phyloP scores from a whole-genome alignment of 305 asterid genomes.

The Euphrasia arctica region DNA sequence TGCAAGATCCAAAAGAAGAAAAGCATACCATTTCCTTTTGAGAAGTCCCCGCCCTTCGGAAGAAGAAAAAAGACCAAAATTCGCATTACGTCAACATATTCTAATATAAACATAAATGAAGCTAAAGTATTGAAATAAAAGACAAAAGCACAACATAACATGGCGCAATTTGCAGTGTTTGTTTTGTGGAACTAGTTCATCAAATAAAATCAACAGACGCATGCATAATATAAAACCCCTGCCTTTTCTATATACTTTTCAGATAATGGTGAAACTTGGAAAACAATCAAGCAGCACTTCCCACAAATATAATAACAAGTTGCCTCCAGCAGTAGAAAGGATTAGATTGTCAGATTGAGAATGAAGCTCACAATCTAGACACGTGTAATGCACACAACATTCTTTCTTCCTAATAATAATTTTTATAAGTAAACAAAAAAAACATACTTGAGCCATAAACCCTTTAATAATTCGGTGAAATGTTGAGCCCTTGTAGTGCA shows the following conservation, averaged over 20 bases:
- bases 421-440: slow-evolving; percentile 15
- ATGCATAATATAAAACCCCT: neutral
- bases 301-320: slow-evolving; percentile 4
- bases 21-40: slow-evolving; percentile 93
- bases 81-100: slow-evolving; percentile 25
- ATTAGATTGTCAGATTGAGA: too few relatives aligned
- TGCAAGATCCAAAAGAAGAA: slow-evolving; percentile 62
- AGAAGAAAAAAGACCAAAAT: slow-evolving; percentile 25
- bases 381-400: slow-evolving; percentile 2
- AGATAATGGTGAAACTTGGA: slow-evolving; percentile 10
- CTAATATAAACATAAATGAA: slow-evolving; percentile 2
- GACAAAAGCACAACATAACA: neutral
- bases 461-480: slow-evolving; percentile 95
- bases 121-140: slow-evolving; percentile 14
- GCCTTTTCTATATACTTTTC: slow-evolving; percentile 6
- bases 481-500: slow-evolving; percentile 83
- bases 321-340: too few relatives aligned
- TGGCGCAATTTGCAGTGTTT: neutral
- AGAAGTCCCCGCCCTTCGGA: slow-evolving; percentile 94
- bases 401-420: slow-evolving; percentile 1
- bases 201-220: neutral
- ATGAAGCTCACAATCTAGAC: too few relatives aligned
- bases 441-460: slow-evolving; percentile 94
- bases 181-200: slow-evolving; percentile 1
- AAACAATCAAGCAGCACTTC: neutral